Evolutionary conservation across 352 stramenopile genomes (phyloP).

Genomic region (Blastocystis sp.): DNA sequence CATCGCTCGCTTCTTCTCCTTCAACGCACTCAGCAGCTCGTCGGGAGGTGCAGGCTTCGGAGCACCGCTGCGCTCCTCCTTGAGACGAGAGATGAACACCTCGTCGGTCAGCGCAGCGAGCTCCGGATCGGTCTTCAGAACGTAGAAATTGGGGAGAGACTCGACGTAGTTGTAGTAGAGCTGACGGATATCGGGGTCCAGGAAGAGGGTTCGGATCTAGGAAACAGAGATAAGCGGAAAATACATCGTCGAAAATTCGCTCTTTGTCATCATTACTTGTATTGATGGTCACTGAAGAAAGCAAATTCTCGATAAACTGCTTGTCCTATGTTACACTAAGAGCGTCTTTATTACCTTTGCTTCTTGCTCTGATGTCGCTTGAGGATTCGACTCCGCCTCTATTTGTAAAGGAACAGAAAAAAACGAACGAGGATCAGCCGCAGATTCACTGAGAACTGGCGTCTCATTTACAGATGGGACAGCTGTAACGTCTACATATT

Average conservation of each 20-base stretch:
- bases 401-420: background rate
- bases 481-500: background rate
- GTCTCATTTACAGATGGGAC: background rate
- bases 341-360: background rate
- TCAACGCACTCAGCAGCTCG: background rate
- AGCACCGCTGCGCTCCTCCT: constrained; percentile 7
- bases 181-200: constrained; percentile 33
- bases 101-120: background rate
- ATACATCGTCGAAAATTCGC: constrained; percentile 13
- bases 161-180: background rate
- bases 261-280: background rate
- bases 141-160: constrained; percentile 13
- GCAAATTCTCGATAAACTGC: constrained; percentile 36
- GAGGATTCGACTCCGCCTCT: background rate
- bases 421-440: background rate
- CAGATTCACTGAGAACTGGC: background rate
- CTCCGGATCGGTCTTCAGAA: background rate
- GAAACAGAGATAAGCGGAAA: background rate
- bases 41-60: background rate
- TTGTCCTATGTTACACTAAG: background rate
- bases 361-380: background rate
- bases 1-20: background rate
- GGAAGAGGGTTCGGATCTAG: constrained; percentile 26
- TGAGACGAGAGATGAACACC: constrained; percentile 29
- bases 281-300: background rate